phyloP scores from a whole-genome alignment of 2,329 filamentous ascomycete species.

The Nemania sp. region DNA sequence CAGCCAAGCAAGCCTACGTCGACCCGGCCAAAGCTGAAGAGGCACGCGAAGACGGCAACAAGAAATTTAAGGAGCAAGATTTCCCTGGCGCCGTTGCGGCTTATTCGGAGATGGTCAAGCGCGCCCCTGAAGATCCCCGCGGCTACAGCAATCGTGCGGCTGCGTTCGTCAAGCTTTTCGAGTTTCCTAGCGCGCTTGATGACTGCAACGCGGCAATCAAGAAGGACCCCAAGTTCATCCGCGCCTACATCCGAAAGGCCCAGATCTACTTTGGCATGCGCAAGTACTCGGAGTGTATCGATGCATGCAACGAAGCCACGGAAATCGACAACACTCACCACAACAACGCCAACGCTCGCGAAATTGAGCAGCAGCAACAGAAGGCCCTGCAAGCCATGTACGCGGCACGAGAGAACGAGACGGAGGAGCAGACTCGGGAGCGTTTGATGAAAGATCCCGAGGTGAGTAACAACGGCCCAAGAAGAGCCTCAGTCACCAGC shows the following conservation, averaged over 20 bases:
- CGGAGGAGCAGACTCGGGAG: conserved; percentile 92
- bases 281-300: conserved; percentile 93
- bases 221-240: conserved; percentile 88
- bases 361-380: conserved; percentile 92
- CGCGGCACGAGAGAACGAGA: conserved; percentile 87
- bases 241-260: conserved; percentile 94
- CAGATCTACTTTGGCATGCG: conserved; percentile 97
- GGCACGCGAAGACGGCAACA: conserved; percentile 90
- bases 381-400: conserved; percentile 93
- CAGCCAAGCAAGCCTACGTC: conserved; percentile 78
- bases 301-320: conserved; percentile 81
- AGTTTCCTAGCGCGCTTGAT: conserved; percentile 88
- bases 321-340: conserved; percentile 72
- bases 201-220: conserved; percentile 93
- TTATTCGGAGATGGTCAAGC: conserved; percentile 96
- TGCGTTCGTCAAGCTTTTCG: conserved; percentile 93
- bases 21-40: conserved; percentile 92
- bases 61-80: conserved; percentile 95
- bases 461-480: conserved; percentile 54
- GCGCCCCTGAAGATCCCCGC: conserved; percentile 86
- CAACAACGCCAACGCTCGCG: conserved; percentile 76
- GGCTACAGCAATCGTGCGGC: conserved; percentile 98
- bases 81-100: conserved; percentile 94
- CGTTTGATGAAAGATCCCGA: conserved; percentile 89
- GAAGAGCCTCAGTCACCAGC: background rate